These are phyloP conservation scores for Claviceps africana DNA, from an alignment of 2,329 filamentous ascomycete genomes.

Conservation along the genomic window DNA sequence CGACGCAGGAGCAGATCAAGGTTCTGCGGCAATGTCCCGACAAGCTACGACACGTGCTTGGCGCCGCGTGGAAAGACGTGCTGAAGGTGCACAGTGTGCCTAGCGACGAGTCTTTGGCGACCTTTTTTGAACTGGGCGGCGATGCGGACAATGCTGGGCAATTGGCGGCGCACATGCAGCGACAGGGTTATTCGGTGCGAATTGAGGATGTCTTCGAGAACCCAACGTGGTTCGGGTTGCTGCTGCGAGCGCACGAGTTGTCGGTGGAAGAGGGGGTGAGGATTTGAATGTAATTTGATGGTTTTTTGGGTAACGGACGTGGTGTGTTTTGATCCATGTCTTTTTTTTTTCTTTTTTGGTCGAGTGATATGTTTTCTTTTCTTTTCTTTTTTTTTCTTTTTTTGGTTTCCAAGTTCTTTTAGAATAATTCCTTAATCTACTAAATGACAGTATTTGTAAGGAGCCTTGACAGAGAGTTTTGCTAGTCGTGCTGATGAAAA, in stretches of 20 bases:
- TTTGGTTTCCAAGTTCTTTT: too few relatives aligned
- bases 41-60: neutral
- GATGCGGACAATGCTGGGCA: constrained; percentile 1
- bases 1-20: neutral
- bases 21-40: neutral
- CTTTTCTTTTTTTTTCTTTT: too few relatives aligned
- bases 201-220: constrained; percentile 1
- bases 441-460: too few relatives aligned
- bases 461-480: too few relatives aligned
- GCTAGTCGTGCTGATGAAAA: too few relatives aligned
- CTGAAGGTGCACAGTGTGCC: neutral
- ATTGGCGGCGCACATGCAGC: constrained; percentile 1
- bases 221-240: neutral
- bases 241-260: neutral
- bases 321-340: too few relatives aligned
- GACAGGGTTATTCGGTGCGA: neutral
- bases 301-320: neutral
- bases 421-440: too few relatives aligned
- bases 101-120: neutral
- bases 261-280: neutral
- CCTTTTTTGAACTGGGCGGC: neutral
- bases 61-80: neutral
- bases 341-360: too few relatives aligned
- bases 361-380: too few relatives aligned
- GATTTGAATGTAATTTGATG: neutral